A percentile compares a stretch with the other conserved stretches of the same genome.
Conservation (phyloP, 805 yeast genomes). For the Yamadazyma ubonensis region DNA sequence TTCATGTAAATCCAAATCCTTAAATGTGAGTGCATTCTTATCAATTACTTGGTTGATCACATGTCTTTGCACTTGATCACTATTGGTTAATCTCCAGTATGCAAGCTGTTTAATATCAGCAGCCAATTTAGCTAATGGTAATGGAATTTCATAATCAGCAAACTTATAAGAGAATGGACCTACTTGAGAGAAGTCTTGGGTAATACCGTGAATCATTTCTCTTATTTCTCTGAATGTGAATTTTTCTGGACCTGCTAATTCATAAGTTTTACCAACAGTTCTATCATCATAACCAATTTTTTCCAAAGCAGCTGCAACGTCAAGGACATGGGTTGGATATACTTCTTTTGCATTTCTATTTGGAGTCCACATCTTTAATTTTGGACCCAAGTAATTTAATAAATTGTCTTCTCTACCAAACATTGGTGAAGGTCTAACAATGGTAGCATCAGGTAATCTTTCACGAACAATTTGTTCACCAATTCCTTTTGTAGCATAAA, state of each 20-base stretch:
- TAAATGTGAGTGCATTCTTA: constrained; percentile 59
- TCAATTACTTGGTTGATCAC: constrained; percentile 64
- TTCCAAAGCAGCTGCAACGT: constrained; percentile 78
- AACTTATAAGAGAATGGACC: constrained; percentile 45
- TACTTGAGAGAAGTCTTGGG: constrained; percentile 46
- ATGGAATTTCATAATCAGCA: constrained; percentile 45
- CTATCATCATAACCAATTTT: constrained; percentile 78
- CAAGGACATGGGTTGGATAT: constrained; percentile 72
- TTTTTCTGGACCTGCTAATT: constrained; percentile 70
- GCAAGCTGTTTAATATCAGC: constrained; percentile 44
- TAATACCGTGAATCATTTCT: constrained; percentile 65
- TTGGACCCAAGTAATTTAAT: constrained; percentile 58
- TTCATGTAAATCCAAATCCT: constrained; percentile 64
- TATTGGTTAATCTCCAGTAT: constrained; percentile 53
- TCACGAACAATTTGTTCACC: constrained; percentile 73
- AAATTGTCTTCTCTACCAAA: constrained; percentile 73
- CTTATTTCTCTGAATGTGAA: constrained; percentile 62
- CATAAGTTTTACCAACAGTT: constrained; percentile 73
- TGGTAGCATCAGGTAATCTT: constrained; percentile 70
- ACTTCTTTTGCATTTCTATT: constrained; percentile 60
- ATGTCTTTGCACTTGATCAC: constrained; percentile 76
- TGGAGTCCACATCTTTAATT: constrained; percentile 61
- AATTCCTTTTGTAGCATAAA: constrained; percentile 73
- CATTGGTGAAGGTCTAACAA: constrained; percentile 82
- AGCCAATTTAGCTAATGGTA: constrained; percentile 43